These are phyloP conservation scores for Neophaeococcomyces mojaviensis DNA, from an alignment of 2,329 filamentous ascomycete genomes.

Conservation along the genomic window DNA sequence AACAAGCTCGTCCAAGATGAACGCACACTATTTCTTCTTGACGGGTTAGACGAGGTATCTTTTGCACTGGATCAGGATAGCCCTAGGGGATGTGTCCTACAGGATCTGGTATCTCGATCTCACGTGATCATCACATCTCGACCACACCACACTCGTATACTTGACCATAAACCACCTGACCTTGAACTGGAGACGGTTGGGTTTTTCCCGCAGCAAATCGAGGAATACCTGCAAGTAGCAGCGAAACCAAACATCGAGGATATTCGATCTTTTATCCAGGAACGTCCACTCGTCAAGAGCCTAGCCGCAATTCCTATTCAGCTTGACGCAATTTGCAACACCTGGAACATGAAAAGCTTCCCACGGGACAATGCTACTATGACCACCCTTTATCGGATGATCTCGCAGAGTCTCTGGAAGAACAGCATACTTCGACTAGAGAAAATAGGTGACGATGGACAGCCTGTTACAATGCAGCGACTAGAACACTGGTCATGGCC, in stretches of 20 bases:
- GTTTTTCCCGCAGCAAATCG: slow-evolving; percentile 32
- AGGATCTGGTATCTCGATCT: background rate
- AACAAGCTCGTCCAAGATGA: slow-evolving; percentile 2
- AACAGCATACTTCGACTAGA: slow-evolving; percentile 31
- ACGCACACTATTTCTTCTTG: slow-evolving; percentile 35
- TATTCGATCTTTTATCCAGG: slow-evolving; percentile 29
- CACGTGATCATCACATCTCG: background rate
- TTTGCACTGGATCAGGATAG: slow-evolving; percentile 13
- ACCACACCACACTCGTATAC: background rate
- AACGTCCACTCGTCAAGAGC: slow-evolving; percentile 27
- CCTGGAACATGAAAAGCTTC: slow-evolving; percentile 24
- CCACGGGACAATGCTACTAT: slow-evolving; percentile 26
- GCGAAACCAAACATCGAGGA: slow-evolving; percentile 6
- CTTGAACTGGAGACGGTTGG: slow-evolving; percentile 37
- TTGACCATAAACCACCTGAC: slow-evolving; percentile 25
- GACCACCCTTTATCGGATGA: slow-evolving; percentile 30
- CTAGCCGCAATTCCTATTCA: slow-evolving; percentile 40
- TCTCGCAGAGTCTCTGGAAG: slow-evolving; percentile 32
- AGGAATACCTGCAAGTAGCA: slow-evolving; percentile 25
- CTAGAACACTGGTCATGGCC: slow-evolving; percentile 3
- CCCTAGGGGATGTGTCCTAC: background rate
- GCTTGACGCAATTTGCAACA: slow-evolving; percentile 38
- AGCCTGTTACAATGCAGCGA: too few relatives aligned
- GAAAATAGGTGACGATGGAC: slow-evolving; percentile 4
- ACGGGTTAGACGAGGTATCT: slow-evolving; percentile 38